Evolutionary conservation across 139 green algal genomes (phyloP).

Genomic region (Coelastrella sp.): DNA sequence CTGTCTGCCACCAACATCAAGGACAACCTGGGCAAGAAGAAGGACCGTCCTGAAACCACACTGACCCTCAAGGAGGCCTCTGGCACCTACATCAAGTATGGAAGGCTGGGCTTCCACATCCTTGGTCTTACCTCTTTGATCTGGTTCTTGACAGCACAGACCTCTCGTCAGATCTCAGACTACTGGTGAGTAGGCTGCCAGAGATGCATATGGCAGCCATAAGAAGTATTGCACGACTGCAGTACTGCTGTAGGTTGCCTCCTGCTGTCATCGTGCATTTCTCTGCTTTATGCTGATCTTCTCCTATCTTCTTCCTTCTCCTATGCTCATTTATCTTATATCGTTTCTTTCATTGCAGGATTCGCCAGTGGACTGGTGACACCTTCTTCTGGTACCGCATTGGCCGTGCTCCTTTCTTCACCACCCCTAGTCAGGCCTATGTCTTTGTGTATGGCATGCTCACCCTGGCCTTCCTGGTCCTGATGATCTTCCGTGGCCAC

Average conservation of each 20-base stretch:
- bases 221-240: background rate
- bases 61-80: conserved; percentile 43
- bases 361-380: conserved; percentile 61
- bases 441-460: conserved; percentile 59
- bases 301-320: background rate
- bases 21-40: conserved; percentile 44
- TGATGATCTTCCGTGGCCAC: conserved; percentile 68
- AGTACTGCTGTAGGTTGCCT: background rate
- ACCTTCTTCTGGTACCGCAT: conserved; percentile 36
- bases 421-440: conserved; percentile 51
- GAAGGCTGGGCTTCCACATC: conserved; percentile 23
- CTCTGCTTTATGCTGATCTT: background rate
- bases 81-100: conserved; percentile 47
- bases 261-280: background rate
- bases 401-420: background rate
- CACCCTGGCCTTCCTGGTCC: conserved; percentile 56
- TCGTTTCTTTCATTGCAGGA: conserved; percentile 31
- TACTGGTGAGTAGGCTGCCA: conserved; percentile 15
- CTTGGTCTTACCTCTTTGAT: conserved; percentile 56
- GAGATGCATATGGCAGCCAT: background rate
- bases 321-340: background rate
- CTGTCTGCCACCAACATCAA: conserved; percentile 53
- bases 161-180: conserved; percentile 61
- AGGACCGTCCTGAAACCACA: conserved; percentile 32
- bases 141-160: conserved; percentile 66